Evolutionary conservation across 1,284 basidiomycete genomes (phyloP).

Genomic region (Mixia osmundae): DNA sequence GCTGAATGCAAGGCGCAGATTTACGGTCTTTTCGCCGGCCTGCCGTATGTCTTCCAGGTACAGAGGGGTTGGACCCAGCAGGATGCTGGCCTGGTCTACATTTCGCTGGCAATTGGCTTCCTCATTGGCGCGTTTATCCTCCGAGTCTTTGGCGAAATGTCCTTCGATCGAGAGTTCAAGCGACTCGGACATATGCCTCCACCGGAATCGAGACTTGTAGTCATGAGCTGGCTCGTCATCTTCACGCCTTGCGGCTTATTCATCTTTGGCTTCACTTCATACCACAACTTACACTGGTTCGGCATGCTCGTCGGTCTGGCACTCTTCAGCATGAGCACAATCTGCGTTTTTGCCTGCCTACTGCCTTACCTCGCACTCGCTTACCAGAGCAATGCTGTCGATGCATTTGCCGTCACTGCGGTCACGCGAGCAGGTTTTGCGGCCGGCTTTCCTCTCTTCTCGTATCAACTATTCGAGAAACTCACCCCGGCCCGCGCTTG

Average conservation of each 20-base stretch:
- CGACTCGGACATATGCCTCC: constrained; percentile 5
- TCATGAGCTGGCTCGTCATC: constrained; percentile 2
- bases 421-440: constrained; percentile 1
- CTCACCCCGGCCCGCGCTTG: too few species aligned
- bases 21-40: not conserved
- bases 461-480: not conserved
- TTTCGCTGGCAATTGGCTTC: constrained; percentile 4
- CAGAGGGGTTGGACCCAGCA: constrained; percentile 7
- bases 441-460: constrained; percentile 5
- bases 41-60: constrained; percentile 4
- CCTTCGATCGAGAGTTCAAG: not conserved
- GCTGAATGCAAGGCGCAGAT: not conserved
- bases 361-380: not conserved
- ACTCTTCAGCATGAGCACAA: constrained; percentile 3
- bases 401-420: not conserved
- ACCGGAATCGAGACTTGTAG: constrained; percentile 4
- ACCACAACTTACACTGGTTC: constrained; percentile 6
- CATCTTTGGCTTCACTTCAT: constrained; percentile 6
- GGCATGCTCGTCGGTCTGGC: constrained; percentile 4
- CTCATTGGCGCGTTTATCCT: constrained; percentile 2
- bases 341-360: constrained; percentile 5
- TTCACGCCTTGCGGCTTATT: constrained; percentile 6
- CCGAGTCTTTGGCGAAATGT: constrained; percentile 4
- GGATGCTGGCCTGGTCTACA: constrained; percentile 6
- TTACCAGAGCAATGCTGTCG: not conserved